Evolutionary conservation across 495 filamentous ascomycete genomes (phyloP), one percentile per base, ranked within the genome.

Genomic region (Oleoguttula mirabilis): DNA sequence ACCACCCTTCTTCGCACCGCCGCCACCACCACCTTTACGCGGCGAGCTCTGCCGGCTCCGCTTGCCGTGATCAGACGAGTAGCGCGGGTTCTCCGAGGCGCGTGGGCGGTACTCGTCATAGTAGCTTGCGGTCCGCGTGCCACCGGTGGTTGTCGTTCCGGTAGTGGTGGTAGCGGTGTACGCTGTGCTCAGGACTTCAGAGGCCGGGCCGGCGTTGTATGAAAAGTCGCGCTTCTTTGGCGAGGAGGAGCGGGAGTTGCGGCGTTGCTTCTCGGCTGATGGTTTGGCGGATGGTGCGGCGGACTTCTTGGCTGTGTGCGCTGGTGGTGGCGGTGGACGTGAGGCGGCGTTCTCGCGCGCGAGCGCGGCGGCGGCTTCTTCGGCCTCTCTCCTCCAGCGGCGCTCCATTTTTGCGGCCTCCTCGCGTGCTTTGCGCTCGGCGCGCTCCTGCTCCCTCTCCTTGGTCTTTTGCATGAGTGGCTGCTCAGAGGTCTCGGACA

Each of bases 401-500:
- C 50, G 50, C 25, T 53, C 50, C 50, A 53, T 53, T 19, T 41
- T 41, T 10, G 45, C 44, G 2, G 45, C 50, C 48, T 53, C 50
- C 6, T 44, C 40, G 39, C 41, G 39, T 22, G 50, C 50, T 32
- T 39, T 48, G 31, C 44, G 44, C 19, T 48, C 45, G 21, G 50
- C 50, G 28, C 41, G 44, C n/a, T 39, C 31, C 20, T 37, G 25
- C 22, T 53, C 50, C 6, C 28, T 21, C 4, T 47, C 34, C 16
- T 39, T 24, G 32, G 6, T 21, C 21, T 43, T 30, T 17, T 5
- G 21, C 3, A 45, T 22, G 14, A 45, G 28, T 16, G 45, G 35
- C 8, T 53, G 21, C 32, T 36, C 34, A 61, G 61, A 70, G 63
- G 54, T 62, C 61, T 55, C 60, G 57, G 27, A 67, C 70, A 15